Evolutionary conservation across 2,329 filamentous ascomycete species (phyloP), one percentile per base, ranked within the genome.

Genomic region (Coniochaeta hoffmannii): DNA sequence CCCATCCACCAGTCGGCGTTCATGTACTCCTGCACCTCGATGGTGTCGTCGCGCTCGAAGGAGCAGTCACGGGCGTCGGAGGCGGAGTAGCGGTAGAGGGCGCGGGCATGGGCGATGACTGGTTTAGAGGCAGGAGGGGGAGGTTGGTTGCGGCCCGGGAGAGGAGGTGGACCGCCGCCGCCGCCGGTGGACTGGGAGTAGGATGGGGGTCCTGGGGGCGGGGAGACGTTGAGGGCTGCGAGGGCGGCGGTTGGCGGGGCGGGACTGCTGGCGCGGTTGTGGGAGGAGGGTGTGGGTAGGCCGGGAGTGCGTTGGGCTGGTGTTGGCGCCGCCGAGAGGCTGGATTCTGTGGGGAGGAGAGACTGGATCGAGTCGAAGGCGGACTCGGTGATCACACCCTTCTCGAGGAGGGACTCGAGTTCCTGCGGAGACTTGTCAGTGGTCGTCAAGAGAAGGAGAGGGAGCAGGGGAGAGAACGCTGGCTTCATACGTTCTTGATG

Each of bases 1-100:
- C 93, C 93, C 78, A 90, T 87, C 90, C 91, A 97, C 93, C 93
- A 97, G 72, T 97, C 92, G 59, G 86, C 84, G 73, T 97, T 97
- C 87, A 96, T 94, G 76, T 96, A 92, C 73, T 96, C 90, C 61
- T 85, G 82, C 22, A 97, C 88, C 57, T 83, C 81, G 63, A 97
- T 79, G 60, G 80, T 78, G 73, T 97, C 93, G 67, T 92, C 87
- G 59, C 87, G 85, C 67, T 90, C 83, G 57, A 97, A 83, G 2
- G 82, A 83, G 60, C 96, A 78, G 69, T 97, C 93, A 57, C 90
- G 90, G 4, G 85, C 80, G 68, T 96, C 92, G 38, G 87, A 70
- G 9, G 87, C 89, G 32, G 79, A 80, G 76, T 97, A 97, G 59
- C 82, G 81, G 76, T 96, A 97, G 51, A 96, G 78, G 7, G 92